phyloP scores from a whole-genome alignment of 2,329 filamentous ascomycete genomes.

The Pseudogymnoascus sp. region DNA sequence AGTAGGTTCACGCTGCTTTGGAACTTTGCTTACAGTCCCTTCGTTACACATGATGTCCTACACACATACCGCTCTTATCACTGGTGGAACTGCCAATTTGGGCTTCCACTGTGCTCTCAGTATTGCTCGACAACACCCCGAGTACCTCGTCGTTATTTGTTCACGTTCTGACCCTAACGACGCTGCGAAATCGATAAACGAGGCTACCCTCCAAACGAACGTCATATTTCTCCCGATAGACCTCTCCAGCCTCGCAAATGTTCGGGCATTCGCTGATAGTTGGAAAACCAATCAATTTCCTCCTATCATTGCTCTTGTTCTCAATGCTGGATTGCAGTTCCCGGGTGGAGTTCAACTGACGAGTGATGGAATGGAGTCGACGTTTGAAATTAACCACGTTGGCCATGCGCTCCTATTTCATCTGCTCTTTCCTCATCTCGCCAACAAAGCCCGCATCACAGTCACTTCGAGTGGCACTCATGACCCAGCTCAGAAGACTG shows the following conservation, averaged over 20 bases:
- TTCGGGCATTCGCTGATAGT: constrained; percentile 34
- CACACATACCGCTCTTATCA: constrained; percentile 31
- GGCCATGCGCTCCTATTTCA: constrained; percentile 44
- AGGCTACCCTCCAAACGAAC: constrained; percentile 33
- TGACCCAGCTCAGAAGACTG: constrained; percentile 36
- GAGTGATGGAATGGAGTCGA: constrained; percentile 37
- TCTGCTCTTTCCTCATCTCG: constrained; percentile 35
- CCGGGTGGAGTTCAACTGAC: constrained; percentile 30
- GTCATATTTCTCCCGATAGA: constrained; percentile 37
- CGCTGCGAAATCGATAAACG: constrained; percentile 37
- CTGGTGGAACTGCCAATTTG: constrained; percentile 38
- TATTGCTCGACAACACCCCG: constrained; percentile 34
- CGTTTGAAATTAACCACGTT: constrained; percentile 42
- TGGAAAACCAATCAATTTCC: constrained; percentile 31
- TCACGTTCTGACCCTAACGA: constrained; percentile 36
- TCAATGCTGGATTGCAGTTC: constrained; percentile 42
- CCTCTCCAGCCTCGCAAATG: constrained; percentile 31
- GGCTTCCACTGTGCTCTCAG: constrained; percentile 35
- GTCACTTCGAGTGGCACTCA: constrained; percentile 39
- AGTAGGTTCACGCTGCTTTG: neutral
- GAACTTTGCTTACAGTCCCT: neutral
- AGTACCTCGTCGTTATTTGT: constrained; percentile 35
- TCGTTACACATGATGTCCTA: constrained; percentile 15
- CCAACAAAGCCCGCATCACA: constrained; percentile 35
- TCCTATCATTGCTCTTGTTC: constrained; percentile 37